phyloP scores from a whole-genome alignment of 345 rosid genomes.

The Toxicodendron radicans region DNA sequence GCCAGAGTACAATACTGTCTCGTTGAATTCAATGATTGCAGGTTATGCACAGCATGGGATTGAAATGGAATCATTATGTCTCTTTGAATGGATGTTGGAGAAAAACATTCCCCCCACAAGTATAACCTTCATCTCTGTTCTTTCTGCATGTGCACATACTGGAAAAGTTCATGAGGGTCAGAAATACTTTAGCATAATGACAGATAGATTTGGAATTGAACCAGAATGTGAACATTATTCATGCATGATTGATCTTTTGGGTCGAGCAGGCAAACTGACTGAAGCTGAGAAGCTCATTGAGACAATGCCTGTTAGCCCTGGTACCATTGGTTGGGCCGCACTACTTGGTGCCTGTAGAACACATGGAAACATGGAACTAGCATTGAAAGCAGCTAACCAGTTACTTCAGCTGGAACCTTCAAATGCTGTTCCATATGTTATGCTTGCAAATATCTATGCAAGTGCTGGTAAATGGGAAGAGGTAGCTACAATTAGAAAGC shows the following conservation, averaged over 20 bases:
- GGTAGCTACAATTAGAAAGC: slow-evolving; percentile 57
- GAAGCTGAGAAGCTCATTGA: slow-evolving; percentile 80
- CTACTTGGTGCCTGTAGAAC: slow-evolving; percentile 80
- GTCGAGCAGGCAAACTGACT: slow-evolving; percentile 73
- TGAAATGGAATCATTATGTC: slow-evolving; percentile 53
- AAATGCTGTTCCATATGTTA: slow-evolving; percentile 78
- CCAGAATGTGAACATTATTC: slow-evolving; percentile 90
- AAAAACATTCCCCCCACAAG: slow-evolving; percentile 52
- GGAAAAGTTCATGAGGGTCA: slow-evolving; percentile 70
- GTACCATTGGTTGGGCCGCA: slow-evolving; percentile 72
- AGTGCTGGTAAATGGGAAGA: slow-evolving; percentile 74
- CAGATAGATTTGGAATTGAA: slow-evolving; percentile 58
- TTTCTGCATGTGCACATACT: slow-evolving; percentile 84
- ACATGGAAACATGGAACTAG: slow-evolving; percentile 66
- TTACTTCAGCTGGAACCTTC: slow-evolving; percentile 63
- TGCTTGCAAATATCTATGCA: slow-evolving; percentile 79
- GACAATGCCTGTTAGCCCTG: slow-evolving; percentile 69
- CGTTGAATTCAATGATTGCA: slow-evolving; percentile 76
- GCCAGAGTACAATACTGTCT: slow-evolving; percentile 62
- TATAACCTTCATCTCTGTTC: slow-evolving; percentile 80
- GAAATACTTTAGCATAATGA: slow-evolving; percentile 66
- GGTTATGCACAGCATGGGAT: slow-evolving; percentile 80
- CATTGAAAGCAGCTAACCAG: slow-evolving; percentile 66
- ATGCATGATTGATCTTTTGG: slow-evolving; percentile 85
- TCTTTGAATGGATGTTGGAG: slow-evolving; percentile 68